Base-by-base conservation (phyloP, 106 monocot genomes). In the Iris macrosiphon region DNA sequence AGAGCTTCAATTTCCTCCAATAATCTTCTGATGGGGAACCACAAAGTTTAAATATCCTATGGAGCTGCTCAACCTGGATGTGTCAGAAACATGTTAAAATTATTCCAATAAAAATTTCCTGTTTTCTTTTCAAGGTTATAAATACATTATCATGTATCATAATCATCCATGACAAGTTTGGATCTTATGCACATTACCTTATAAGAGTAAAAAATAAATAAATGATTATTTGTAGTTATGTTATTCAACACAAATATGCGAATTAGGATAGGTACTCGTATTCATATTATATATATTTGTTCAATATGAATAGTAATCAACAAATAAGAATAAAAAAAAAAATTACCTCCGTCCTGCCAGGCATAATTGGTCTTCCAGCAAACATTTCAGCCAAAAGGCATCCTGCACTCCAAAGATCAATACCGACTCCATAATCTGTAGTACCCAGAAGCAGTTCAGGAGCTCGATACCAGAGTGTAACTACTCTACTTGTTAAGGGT, bases 361-460 rank as follows among this genome's bases (percentile, higher is more conserved):
- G 62, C 70, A 70, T 55, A 61, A 70, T 62, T 21, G 71, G 71
- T 9, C 71, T 23, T 9, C 71, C 71, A 38, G 45, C 53, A 71
- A 71, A 71, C 71, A 71, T 71, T 49, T 71, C 71, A 23, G 63
- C 71, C 14, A 71, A 48, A 38, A 71, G 63, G 26, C 71, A 71
- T 7, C 70, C 70, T 45, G 62, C 62, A 35, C 70, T 70, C 70
- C 70, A 70, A 41, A 70, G 62, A 48, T 70, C 70, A 18, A 70
- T 55, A 38, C 62, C 70, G 26, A 62, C 62, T 45, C 70, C 70
- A 62, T 70, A 70, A 55, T 70, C 62, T 45, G 70, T 70, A 32
- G 62, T 31, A 7, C 70, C 70, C 31, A 70, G 30, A 16, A 70
- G 62, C 15, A 69, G 39, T 52, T 69, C 69, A 51, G 69, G 69